Evolutionary conservation across 176 grass and related monocot genomes (phyloP).

Genomic region (Cymbopogon citratus): DNA sequence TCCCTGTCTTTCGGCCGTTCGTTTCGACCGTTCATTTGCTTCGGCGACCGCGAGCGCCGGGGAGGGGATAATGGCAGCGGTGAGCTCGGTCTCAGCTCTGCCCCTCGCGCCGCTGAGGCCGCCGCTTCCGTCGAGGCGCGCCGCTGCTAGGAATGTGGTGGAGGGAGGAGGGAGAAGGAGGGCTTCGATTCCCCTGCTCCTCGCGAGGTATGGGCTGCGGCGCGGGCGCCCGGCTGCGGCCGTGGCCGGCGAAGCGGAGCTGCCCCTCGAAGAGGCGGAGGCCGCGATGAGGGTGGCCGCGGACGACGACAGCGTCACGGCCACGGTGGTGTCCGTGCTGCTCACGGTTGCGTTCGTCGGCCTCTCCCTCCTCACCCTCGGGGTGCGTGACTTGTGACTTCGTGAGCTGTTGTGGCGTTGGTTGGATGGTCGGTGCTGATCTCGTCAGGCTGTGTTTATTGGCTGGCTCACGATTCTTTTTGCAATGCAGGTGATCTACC

Average conservation of each 20-base stretch:
- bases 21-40: constrained; percentile 40
- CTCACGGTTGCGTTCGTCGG: constrained; percentile 51
- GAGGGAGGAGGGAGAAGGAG: neutral
- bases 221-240: neutral
- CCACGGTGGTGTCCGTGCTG: constrained; percentile 43
- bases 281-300: constrained; percentile 40
- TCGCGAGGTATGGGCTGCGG: constrained; percentile 16
- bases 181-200: neutral
- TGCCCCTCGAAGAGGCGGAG: constrained; percentile 35
- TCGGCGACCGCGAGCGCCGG: no score
- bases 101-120: constrained; percentile 23
- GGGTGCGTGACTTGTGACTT: constrained; percentile 21
- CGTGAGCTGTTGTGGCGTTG: neutral
- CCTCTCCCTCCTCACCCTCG: constrained; percentile 57
- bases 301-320: constrained; percentile 36
- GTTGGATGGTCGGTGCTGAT: neutral
- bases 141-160: neutral
- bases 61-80: constrained; percentile 34
- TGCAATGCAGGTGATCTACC: constrained; percentile 57
- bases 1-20: neutral
- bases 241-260: constrained; percentile 20
- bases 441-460: neutral
- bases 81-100: constrained; percentile 13
- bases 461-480: neutral
- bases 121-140: neutral